Conservation (phyloP, 164 flowering plant genomes). For the Umbilicus rupestris region DNA sequence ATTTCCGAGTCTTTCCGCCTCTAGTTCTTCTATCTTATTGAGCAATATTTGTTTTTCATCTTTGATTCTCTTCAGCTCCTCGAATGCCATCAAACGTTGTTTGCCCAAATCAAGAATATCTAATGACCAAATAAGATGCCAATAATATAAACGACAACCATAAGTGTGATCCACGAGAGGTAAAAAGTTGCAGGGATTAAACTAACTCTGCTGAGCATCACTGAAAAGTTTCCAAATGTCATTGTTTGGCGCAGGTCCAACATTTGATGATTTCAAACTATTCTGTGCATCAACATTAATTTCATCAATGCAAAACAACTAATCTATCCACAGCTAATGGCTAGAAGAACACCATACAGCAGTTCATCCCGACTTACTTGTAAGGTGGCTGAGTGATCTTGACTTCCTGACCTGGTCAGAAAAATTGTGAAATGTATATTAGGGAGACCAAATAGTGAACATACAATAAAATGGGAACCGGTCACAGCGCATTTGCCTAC, state of each 20-base stretch:
- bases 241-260: slow-evolving; percentile 14
- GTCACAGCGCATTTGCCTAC: slow-evolving; percentile 17
- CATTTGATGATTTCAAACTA: slow-evolving; percentile 16
- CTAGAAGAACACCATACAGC: neutral
- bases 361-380: slow-evolving; percentile 23
- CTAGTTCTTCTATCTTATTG: slow-evolving; percentile 37
- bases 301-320: neutral
- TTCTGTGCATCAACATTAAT: slow-evolving; percentile 13
- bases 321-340: neutral
- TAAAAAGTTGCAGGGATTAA: neutral
- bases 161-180: neutral
- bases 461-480: neutral
- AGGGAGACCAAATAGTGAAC: neutral
- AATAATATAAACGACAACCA: slow-evolving; percentile 8
- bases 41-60: slow-evolving; percentile 41
- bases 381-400: neutral
- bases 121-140: slow-evolving; percentile 17
- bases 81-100: slow-evolving; percentile 55
- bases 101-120: slow-evolving; percentile 62
- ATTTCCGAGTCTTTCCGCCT: slow-evolving; percentile 24
- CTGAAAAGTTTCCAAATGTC: slow-evolving; percentile 59
- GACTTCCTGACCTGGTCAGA: too few relatives aligned
- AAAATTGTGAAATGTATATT: too few relatives aligned
- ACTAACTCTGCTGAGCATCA: slow-evolving; percentile 70
- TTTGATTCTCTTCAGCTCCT: slow-evolving; percentile 46